Evolutionary conservation across 768 basidiomycete genomes (phyloP).

Genomic region (Lentinula sp.): DNA sequence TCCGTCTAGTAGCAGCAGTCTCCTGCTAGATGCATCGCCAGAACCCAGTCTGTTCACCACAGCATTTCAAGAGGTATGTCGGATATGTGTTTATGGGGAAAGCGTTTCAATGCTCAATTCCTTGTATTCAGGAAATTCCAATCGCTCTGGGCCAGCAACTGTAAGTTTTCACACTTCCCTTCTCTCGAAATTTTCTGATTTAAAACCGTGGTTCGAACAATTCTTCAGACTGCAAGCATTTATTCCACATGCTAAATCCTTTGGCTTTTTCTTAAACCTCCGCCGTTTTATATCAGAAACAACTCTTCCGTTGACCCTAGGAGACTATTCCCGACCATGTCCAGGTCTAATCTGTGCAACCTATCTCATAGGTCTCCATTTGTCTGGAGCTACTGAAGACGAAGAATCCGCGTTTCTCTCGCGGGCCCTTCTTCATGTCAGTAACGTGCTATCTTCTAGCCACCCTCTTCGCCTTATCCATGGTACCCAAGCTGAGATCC

Average conservation of each 20-base stretch:
- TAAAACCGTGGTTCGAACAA: background rate
- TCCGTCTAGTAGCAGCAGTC: background rate
- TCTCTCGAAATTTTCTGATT: slow-evolving; percentile 2
- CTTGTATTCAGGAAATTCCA: slow-evolving; percentile 16
- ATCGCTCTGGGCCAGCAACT: slow-evolving; percentile 26
- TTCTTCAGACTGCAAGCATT: slow-evolving; percentile 50
- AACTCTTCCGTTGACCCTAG: slow-evolving; percentile 43
- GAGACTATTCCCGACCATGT: slow-evolving; percentile 40
- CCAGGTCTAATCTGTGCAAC: slow-evolving; percentile 43
- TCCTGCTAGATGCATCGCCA: background rate
- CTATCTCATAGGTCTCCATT: slow-evolving; percentile 47
- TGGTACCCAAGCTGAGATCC: slow-evolving; percentile 30
- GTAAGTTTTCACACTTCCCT: slow-evolving; percentile 19
- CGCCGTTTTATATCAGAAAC: slow-evolving; percentile 40
- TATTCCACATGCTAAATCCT: slow-evolving; percentile 46
- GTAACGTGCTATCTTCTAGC: background rate
- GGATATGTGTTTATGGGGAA: no score
- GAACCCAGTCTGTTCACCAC: background rate
- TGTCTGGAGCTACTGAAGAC: slow-evolving; percentile 27
- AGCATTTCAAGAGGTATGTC: background rate
- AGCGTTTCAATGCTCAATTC: background rate
- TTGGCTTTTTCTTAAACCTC: slow-evolving; percentile 61
- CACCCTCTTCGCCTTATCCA: slow-evolving; percentile 24
- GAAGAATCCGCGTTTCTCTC: slow-evolving; percentile 39
- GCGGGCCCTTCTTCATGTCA: slow-evolving; percentile 34